Conservation (phyloP, 2,329 filamentous ascomycete genomes). For the Fusarium keratoplasticum region DNA sequence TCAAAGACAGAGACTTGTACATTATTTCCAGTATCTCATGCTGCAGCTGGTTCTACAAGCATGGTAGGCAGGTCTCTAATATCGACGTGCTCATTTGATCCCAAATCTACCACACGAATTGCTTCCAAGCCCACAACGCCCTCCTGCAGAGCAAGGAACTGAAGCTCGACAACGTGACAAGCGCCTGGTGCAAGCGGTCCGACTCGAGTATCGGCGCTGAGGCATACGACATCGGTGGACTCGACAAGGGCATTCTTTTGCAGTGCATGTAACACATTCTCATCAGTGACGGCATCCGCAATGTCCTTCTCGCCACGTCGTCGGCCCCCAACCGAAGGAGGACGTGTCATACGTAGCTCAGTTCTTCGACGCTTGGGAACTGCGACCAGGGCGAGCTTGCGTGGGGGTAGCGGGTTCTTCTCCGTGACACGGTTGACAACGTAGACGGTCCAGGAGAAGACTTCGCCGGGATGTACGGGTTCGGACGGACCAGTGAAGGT, state of each 20-base stretch:
- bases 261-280: conserved; percentile 77
- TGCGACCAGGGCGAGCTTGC: conserved; percentile 77
- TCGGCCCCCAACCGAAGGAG: conserved; percentile 61
- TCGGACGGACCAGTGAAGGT: conserved; percentile 73
- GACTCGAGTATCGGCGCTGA: conserved; percentile 79
- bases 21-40: conserved; percentile 27
- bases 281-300: conserved; percentile 77
- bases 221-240: conserved; percentile 75
- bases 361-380: conserved; percentile 73
- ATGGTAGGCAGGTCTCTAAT: conserved; percentile 79
- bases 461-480: conserved; percentile 70
- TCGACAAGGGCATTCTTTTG: conserved; percentile 75
- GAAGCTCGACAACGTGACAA: conserved; percentile 79
- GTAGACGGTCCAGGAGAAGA: conserved; percentile 79
- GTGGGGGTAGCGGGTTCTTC: conserved; percentile 56
- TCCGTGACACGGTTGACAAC: conserved; percentile 77
- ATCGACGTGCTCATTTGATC: conserved; percentile 80
- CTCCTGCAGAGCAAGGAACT: conserved; percentile 74
- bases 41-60: conserved; percentile 59
- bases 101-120: conserved; percentile 78
- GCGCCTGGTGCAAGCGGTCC: conserved; percentile 78
- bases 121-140: conserved; percentile 79
- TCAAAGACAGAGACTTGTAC: conserved; percentile 5
- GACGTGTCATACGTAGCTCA: conserved; percentile 64
- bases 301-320: conserved; percentile 55